Evolutionary conservation across 2,329 filamentous ascomycete species (phyloP), one percentile per base, ranked within the genome.

Genomic region (Dothideomycetidae sp.): DNA sequence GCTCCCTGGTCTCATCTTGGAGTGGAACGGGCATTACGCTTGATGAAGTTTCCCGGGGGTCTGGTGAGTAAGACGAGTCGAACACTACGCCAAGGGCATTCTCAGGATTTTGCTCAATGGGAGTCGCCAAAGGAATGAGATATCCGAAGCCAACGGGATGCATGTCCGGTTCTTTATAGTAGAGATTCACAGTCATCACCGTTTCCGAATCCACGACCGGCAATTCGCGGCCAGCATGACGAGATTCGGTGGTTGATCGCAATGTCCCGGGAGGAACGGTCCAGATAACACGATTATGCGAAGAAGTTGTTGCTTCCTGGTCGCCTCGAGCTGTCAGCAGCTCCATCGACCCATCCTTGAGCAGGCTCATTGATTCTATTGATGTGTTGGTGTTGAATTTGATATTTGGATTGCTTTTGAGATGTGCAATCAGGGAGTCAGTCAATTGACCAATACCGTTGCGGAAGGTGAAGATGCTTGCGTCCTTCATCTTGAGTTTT

Each of bases 131-230:
- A 2, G 90, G 88, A 42, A 98, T 81, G 4, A 98, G 72, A 57
- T 96, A 96, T 46, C 90, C 90, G 53, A 96, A 92, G 12, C 86
- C 90, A 18, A 66, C 60, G 38, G 74, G 72, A 33, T 82, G 66
- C 23, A 93, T 61, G 40, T 71, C 53, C 5, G 75, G 67, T 30
- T 73, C 66, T 1, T 68, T 63, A 56, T 79, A 98, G 68, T 79
- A 94, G 33, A 98, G 67, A 59, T 93, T 94, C 43, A 98, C 80
- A 2, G 86, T 81, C 76, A 86, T 86, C 47, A 94, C 85, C 19
- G 78, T 86, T 18, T 88, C 54, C 4, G 44, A 43, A 3, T 52
- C 51, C 5, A 54, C 61, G 39, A 75, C 63, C 10, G 73, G 71
- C 29, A 81, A 63, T 38, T 70, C 51, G 7, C n/a, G 5, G 21